Base-by-base conservation (phyloP, 164 flowering plant genomes). In the Cinnamomum micranthum region DNA sequence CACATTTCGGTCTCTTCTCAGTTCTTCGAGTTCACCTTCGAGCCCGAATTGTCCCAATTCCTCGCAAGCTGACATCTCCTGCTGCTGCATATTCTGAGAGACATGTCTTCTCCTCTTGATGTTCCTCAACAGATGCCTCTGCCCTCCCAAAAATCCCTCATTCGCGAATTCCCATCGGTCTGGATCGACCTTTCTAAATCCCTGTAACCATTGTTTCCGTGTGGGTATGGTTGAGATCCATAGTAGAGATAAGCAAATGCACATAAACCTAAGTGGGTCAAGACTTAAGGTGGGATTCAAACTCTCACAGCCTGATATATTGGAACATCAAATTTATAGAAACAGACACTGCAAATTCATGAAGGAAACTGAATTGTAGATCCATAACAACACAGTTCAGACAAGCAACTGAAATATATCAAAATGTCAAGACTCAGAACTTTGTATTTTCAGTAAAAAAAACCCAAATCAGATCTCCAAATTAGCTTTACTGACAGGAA, bases 111-210 rank as follows among this genome's bases (percentile, higher is more conserved):
- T 83, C 71, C 96, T 84, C 80, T 84, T 87, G 68, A 91, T 88
- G 73, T 75, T 82, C 82, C 86, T 90, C 65, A 91, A 78, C 75
- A 91, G 74, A 79, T 88, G 88, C 82, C 78, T 88, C 84, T 91
- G 87, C 70, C 96, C 96, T 74, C 83, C 81, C 69, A 81, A 84
- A 73, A 91, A 91, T 27, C 79, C 86, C 71, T 86, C 87, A 59
- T 88, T 90, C 24, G 92, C 90, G 33, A 90, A 91, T 68, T 91
- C 94, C 96, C 94, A 91, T 74, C 88, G 74, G 27, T 90, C 91
- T 2, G 89, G 64, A 79, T 87, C 84, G 23, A 91, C 77, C 82
- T 91, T 91, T 77, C 80, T 81, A 74, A 91, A 91, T 0, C 94
- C 86, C 96, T 91, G 81, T 3, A 77, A 65, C 71, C 33, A 71